Conservation (phyloP, 148 eudicot genomes). For the Camellia sinensis region DNA sequence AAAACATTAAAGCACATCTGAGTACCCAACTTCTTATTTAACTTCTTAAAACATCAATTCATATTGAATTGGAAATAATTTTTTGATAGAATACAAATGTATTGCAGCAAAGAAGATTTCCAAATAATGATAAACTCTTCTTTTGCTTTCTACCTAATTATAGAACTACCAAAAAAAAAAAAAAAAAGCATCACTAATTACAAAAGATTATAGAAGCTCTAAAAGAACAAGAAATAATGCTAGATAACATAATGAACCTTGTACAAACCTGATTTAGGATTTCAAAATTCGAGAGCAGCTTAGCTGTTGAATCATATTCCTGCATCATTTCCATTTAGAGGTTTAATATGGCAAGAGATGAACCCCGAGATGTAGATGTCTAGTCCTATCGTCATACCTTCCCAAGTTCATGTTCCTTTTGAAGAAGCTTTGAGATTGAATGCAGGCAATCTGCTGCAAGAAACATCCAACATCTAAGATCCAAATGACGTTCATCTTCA, state of each 20-base stretch:
- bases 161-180: conserved; percentile 11
- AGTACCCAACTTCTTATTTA: background rate
- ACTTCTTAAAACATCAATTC: background rate
- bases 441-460: conserved; percentile 90
- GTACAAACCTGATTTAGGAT: conserved; percentile 72
- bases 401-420: conserved; percentile 38
- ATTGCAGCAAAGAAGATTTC: background rate
- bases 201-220: background rate
- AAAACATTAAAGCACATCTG: background rate
- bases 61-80: background rate
- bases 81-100: background rate
- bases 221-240: background rate
- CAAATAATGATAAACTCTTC: background rate
- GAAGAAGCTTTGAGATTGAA: conserved; percentile 61
- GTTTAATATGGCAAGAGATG: conserved; percentile 16
- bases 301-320: conserved; percentile 63
- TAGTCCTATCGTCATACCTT: conserved; percentile 43
- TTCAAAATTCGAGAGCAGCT: conserved; percentile 74
- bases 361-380: background rate
- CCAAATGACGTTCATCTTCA: conserved; percentile 94
- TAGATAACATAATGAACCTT: conserved; percentile 5
- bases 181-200: background rate
- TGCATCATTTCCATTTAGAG: conserved; percentile 36
- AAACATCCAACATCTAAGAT: conserved; percentile 99
- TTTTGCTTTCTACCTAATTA: background rate